Evolutionary conservation across 2,329 filamentous ascomycete species (phyloP), one percentile per base, ranked within the genome.

Genomic region (Pleoardoris graminearum): DNA sequence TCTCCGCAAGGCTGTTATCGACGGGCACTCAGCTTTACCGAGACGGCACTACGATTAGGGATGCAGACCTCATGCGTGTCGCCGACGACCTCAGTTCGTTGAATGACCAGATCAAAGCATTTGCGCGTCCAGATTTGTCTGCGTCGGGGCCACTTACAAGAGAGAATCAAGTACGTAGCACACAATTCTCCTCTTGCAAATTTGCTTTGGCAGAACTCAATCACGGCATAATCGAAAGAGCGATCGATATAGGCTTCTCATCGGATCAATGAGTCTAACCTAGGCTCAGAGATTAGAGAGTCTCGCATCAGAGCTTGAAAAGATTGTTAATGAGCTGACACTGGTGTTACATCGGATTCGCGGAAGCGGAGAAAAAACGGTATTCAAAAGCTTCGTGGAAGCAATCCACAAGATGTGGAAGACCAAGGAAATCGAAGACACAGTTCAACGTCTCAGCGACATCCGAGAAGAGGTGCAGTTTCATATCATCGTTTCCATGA

Each of bases 1-100:
- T 49, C 27, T 19, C 39, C 12, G 16, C 19, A 5, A 49, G 48
- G 8, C 19, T 55, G 16, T 35, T 52, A 2, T 42, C 33, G 10
- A 33, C 29, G 11, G 46, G 38, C 4, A 14, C 25, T 3, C 38
- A 55, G 25, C 19, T 50, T 4, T 55, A 50, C n/a, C 23, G 46
- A 12, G 19, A 22, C 27, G 48, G 44, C 23, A 46, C 49, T 11
- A 50, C 49, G 1, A n/a, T 43, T 12, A 17, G n/a, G 2, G 36
- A 43, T 43, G 25, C 39, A 12, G 53, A 52, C n/a, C 32, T 52
- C 7, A 35, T 37, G 23, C 5, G 37, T 7, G 39, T 48, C 10
- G 36, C 29, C 4, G 37, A 48, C 21, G 36, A 51, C 12, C 21
- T 54, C 19, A 19, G 11, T 14, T 8, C 22, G 3, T 23, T 50